Base-by-base conservation (phyloP, 768 basidiomycete genomes). In the Myochromella boudieri region DNA sequence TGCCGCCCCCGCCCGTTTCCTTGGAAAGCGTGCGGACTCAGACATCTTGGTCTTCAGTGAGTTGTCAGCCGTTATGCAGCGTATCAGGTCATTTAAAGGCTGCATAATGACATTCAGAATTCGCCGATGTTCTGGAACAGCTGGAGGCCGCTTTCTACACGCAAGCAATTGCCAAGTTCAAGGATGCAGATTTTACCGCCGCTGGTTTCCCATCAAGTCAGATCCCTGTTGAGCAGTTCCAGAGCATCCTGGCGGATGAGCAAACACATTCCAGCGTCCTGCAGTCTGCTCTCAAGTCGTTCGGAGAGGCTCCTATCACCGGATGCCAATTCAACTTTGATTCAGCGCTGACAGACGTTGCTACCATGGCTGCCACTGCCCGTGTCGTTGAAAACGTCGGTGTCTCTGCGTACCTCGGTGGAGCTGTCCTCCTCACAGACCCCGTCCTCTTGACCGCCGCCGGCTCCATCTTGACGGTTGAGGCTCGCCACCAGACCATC, bases 401-500 rank as follows among this genome's bases (percentile, higher is more conserved):
- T 44, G 87, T 91, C 28, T 63, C 70, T 15, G 90, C 87, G 3
- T 91, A 90, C 67, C 78, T 89, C 21, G 88, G 88, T 46, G 88
- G 79, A 43, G 81, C 85, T 6, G 71, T 77, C 44, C 73, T 87
- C 31, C 50, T 92, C 37, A 62, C 67, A 10, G 80, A 88, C 54
- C 81, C 84, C 11, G 65, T 72, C 20, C 57, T 90, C 46, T 67
- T 88, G 40, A 73, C 75, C 43, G 72, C 80, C n/a, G 88, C 87
- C 31, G 85, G 74, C 6, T 80, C 82, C 20, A 91, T 91, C 60
- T 57, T 87, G 63, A 84, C 88, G 22, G 74, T 89, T 37, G 91
- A 93, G 60, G 84, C 88, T n/a, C 84, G 91, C 37, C 91, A 94
- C 57, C 82, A 86, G 61, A 83, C 85, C 1, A 65, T 92, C 33